Base-by-base conservation (phyloP, 495 filamentous ascomycete genomes). In the Penicillium waksmanii region DNA sequence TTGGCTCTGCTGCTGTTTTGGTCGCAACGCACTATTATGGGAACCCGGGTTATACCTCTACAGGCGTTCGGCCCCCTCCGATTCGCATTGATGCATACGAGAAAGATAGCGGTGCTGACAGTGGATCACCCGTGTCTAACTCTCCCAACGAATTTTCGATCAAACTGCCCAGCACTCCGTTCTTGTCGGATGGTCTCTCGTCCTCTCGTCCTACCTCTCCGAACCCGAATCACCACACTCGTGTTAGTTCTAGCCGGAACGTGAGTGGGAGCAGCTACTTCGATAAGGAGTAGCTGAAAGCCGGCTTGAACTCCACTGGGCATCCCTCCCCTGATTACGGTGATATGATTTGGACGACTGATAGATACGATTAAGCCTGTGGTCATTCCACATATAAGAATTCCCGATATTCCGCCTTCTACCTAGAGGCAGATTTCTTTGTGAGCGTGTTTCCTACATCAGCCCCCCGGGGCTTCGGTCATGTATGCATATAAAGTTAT, bases 11-110 rank as follows among this genome's bases (percentile, higher is more conserved):
- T 35, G 71, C 92, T 51, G 92, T 97, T 4, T 69, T 97, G 12
- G 79, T 84, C 52, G 87, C 93, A 23, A 96, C 91, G 4, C 96
- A 90, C 56, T 83, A 97, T 34, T 97, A 96, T 77, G 92, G 85
- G 51, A 80, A 80, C 11, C 67, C 74, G 0, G 65, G 51, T 43
- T 67, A 65, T 51, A 66, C 51, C 36, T 46, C 53, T 17, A 71
- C 77, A 44, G 71, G 71, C 42, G 42, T 56, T 19, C 81, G 85
- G n/a, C 88, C 90, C 9, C 84, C 89, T 13, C 88, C 90, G 11
- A 91, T 96, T 67, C 85, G 78, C 54, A 85, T 96, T 48, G 86
- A 87, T 18, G 82, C 77, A 40, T 92, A 87, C 65, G 92, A 96
- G 66, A 95, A 93, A 73, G 71, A 71, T 23, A 56, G 49, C 38